A percentile compares a stretch with the other conserved stretches of the same genome.
Evolutionary conservation across 495 filamentous ascomycete genomes (phyloP).

Genomic region (Xylaria bambusicola): DNA sequence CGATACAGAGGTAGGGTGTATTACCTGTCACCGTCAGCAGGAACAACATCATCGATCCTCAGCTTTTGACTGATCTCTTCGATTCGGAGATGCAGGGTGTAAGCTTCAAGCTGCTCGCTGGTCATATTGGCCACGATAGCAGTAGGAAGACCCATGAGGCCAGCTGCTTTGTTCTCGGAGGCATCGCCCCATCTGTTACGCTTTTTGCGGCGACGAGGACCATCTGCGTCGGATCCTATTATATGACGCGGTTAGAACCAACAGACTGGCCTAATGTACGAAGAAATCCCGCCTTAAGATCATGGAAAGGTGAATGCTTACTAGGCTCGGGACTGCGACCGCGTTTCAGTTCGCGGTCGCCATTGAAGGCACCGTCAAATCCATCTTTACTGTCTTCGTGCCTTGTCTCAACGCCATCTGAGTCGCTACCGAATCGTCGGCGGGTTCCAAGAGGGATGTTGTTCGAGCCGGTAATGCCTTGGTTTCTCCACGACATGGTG

Average conservation of each 20-base stretch:
- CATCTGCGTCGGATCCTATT: constrained; percentile 61
- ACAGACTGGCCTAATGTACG: background rate
- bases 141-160: constrained; percentile 95
- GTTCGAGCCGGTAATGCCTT: constrained; percentile 97
- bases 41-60: constrained; percentile 96
- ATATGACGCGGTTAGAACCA: constrained; percentile 2
- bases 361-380: constrained; percentile 52
- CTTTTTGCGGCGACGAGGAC: constrained; percentile 86
- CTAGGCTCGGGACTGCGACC: constrained; percentile 54
- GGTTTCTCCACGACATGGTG: constrained; percentile 87
- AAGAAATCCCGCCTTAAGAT: background rate
- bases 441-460: constrained; percentile 91
- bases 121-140: constrained; percentile 97
- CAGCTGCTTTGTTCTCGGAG: constrained; percentile 95
- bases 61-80: constrained; percentile 99
- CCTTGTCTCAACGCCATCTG: constrained; percentile 51
- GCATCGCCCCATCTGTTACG: constrained; percentile 96
- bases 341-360: constrained; percentile 74
- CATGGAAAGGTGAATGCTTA: constrained; percentile 16
- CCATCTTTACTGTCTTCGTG: constrained; percentile 23
- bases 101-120: constrained; percentile 94
- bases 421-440: constrained; percentile 78
- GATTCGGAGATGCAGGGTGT: constrained; percentile 90
- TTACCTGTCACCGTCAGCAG: constrained; percentile 43
- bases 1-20: background rate